Conservation (phyloP, 2,329 filamentous ascomycete species). For the Dryadomyces sulphureus region DNA sequence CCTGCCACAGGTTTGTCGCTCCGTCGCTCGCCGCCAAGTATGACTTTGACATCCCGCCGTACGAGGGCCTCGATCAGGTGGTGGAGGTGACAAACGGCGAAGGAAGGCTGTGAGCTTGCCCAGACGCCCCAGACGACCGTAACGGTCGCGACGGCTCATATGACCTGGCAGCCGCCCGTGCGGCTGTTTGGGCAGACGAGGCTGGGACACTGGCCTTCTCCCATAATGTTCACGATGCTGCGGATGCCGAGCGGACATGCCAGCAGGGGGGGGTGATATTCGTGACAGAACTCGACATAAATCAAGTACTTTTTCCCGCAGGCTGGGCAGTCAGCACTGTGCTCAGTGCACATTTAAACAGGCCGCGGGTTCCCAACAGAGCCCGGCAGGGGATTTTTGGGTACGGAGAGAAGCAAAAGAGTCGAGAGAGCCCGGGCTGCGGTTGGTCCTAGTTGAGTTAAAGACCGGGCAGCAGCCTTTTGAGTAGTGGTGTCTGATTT, state of each 20-base stretch:
- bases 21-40: constrained; percentile 72
- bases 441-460: too few species aligned
- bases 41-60: constrained; percentile 65
- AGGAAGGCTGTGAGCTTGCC: constrained; percentile 43
- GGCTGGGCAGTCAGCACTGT: constrained; percentile 40
- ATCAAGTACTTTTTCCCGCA: constrained; percentile 45
- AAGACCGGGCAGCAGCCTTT: too few species aligned
- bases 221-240: constrained; percentile 28
- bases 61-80: constrained; percentile 77
- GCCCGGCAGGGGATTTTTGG: background rate
- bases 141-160: constrained; percentile 21
- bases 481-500: too few species aligned
- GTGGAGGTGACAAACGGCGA: constrained; percentile 50
- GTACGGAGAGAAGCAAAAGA: too few species aligned
- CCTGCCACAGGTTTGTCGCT: constrained; percentile 53
- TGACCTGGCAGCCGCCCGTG: constrained; percentile 38
- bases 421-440: too few species aligned
- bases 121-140: too few species aligned
- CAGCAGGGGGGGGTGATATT: constrained; percentile 32
- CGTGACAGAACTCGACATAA: constrained; percentile 40
- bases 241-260: constrained; percentile 29
- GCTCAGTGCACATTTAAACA: constrained; percentile 43
- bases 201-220: constrained; percentile 40
- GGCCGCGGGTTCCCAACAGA: background rate
- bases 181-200: constrained; percentile 44